Evolutionary conservation across 1,284 basidiomycete species (phyloP), one percentile per base, ranked within the genome.

Genomic region (Ustilago hordei): DNA sequence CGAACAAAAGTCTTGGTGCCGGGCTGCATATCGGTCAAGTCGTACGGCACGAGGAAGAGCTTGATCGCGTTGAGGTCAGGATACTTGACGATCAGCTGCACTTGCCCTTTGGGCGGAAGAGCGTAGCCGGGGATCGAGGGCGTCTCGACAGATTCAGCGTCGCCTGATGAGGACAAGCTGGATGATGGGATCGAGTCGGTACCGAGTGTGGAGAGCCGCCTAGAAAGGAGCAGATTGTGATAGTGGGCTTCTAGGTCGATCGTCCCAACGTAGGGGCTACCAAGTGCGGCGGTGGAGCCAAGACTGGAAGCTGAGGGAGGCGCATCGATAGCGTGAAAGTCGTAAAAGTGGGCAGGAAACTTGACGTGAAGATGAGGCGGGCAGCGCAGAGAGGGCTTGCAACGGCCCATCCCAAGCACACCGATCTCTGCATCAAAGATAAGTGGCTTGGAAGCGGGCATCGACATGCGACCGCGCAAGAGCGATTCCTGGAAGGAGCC

Each of bases 31-130:
- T 81, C 77, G 4, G 84, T 79, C 11, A 89, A 81, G 69, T 89
- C 89, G 71, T 89, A 89, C 0, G 88, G 88, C 4, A 89, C 78
- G 2, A 89, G 79, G 67, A 89, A 89, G 11, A 88, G 87, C 78
- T 89, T 89, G 78, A 88, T 79, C 0, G 88, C 86, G 31, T 84
- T 79, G 48, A 73, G 64, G 32, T 84, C 82, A 3, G 87, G 81
- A 32, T 87, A 88, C 79, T 88, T 88, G 81, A 89, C 82, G 32
- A 89, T 83, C 9, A 89, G 82, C 79, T 89, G 89, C 8, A 89
- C 77, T 69, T 89, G 88, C n/a, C 89, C 89, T 31, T 86, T 80
- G 0, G 84, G 84, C 0, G 88, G 88, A 6, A 89, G 84, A 35
- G 86, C 82, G 69, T 89, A 89, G 15, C 89, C 89, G 0, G 89